Conservation (phyloP, 1,139 yeast genomes). For the Pichia inconspicua region DNA sequence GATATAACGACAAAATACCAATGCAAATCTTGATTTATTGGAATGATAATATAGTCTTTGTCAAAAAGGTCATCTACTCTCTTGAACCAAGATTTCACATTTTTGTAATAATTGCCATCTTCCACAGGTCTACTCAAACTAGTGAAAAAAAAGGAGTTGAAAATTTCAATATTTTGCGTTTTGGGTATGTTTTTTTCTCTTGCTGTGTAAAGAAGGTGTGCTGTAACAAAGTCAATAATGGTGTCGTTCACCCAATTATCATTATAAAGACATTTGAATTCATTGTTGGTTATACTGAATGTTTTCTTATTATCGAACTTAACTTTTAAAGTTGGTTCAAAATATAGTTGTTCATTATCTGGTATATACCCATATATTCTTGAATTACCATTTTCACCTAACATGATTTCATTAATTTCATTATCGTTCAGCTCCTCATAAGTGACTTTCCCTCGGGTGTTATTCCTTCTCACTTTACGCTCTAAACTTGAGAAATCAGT, state of each 20-base stretch:
- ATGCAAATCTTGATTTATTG: conserved; percentile 74
- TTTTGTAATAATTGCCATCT: conserved; percentile 41
- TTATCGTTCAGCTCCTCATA: conserved; percentile 13
- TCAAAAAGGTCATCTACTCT: conserved; percentile 54
- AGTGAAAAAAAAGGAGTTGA: conserved; percentile 81
- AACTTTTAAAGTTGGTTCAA: conserved; percentile 46
- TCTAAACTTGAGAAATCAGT: conserved; percentile 10
- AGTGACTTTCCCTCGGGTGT: conserved; percentile 2
- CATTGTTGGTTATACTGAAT: conserved; percentile 49
- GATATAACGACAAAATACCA: conserved; percentile 82
- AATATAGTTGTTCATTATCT: conserved; percentile 27
- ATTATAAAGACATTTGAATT: conserved; percentile 60
- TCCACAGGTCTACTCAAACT: conserved; percentile 37
- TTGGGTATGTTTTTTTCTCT: conserved; percentile 23
- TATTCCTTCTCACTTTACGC: conserved; percentile 6
- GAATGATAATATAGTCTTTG: conserved; percentile 61
- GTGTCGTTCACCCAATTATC: conserved; percentile 74
- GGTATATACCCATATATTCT: conserved; percentile 21
- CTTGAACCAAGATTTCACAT: conserved; percentile 73
- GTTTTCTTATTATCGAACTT: conserved; percentile 40
- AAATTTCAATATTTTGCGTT: conserved; percentile 46
- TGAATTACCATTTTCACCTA: conserved; percentile 10
- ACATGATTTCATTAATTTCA: conserved; percentile 11
- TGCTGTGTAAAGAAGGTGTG: conserved; percentile 41
- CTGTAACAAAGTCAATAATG: conserved; percentile 63